These are phyloP conservation scores for Marasmius oreades DNA, from an alignment of 1,284 basidiomycete species.

Conservation along the genomic window DNA sequence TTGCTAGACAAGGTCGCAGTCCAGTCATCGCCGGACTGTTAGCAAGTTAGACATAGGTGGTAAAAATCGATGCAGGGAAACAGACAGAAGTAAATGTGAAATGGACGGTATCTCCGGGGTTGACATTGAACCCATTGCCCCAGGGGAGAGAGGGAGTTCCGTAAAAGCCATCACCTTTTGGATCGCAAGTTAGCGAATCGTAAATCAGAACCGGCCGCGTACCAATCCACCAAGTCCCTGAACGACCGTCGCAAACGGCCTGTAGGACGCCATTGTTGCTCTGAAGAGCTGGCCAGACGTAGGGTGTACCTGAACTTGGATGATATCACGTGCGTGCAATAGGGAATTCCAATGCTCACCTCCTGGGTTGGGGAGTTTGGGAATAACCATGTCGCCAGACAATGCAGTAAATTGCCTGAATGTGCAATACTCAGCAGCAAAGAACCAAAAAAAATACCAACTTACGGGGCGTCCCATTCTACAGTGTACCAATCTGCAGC, in stretches of 20 bases:
- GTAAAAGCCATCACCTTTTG: slow-evolving; percentile 22
- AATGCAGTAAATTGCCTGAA: slow-evolving; percentile 25
- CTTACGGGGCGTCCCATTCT: slow-evolving; percentile 27
- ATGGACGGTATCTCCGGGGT: slow-evolving; percentile 26
- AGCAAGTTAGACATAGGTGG: neutral
- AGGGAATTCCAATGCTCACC: neutral
- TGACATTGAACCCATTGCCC: slow-evolving; percentile 30
- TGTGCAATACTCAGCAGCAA: neutral
- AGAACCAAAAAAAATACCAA: neutral
- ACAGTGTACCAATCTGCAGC: slow-evolving; percentile 28
- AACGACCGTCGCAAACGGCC: slow-evolving; percentile 28
- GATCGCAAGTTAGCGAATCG: neutral
- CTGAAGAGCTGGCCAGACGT: slow-evolving; percentile 30
- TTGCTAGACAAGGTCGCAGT: slow-evolving; percentile 27
- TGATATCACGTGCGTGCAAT: neutral
- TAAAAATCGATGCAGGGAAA: neutral
- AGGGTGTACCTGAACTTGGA: slow-evolving; percentile 18
- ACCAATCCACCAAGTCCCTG: slow-evolving; percentile 30
- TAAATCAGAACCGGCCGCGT: neutral
- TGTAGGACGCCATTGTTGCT: slow-evolving; percentile 28
- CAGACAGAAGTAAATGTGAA: slow-evolving; percentile 25
- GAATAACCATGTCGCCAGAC: slow-evolving; percentile 27
- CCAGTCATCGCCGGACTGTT: slow-evolving; percentile 22
- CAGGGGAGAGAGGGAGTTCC: slow-evolving; percentile 26
- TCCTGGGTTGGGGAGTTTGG: slow-evolving; percentile 21